phyloP scores from a whole-genome alignment of 2,329 filamentous ascomycete genomes.

The Mariannaea elegans region DNA sequence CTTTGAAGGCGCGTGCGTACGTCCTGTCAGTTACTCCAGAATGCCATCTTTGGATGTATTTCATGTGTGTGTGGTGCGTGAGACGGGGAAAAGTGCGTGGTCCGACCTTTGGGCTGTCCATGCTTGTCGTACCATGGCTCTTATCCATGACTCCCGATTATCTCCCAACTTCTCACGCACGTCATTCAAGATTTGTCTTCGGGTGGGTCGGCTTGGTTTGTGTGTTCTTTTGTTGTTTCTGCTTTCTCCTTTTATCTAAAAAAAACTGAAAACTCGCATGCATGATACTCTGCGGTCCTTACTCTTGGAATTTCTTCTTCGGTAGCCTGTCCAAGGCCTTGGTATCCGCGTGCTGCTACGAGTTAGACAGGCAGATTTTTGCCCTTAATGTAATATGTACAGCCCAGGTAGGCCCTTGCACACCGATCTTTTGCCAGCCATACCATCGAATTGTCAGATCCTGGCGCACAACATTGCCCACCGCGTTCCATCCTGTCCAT shows the following conservation, averaged over 20 bases:
- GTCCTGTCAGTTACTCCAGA: background rate
- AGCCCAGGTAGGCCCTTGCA: conserved; percentile 1
- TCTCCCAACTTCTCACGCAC: conserved; percentile 3
- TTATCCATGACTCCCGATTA: conserved; percentile 10
- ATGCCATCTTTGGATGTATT: conserved; percentile 3
- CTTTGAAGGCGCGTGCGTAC: conserved; percentile 19
- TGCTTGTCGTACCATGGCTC: conserved; percentile 27
- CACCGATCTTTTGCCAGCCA: conserved; percentile 22
- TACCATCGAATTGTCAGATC: conserved; percentile 3
- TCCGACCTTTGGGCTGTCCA: conserved; percentile 22
- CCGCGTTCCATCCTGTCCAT: background rate
- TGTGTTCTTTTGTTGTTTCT: background rate
- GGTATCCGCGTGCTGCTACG: background rate
- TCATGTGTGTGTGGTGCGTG: conserved; percentile 14
- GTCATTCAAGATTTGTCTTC: conserved; percentile 4
- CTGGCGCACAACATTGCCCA: background rate
- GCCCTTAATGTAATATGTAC: conserved; percentile 10
- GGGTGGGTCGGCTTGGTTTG: background rate
- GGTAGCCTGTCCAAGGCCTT: background rate
- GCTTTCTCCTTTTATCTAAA: background rate
- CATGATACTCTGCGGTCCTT: background rate
- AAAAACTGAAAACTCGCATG: background rate
- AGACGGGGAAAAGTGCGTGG: conserved; percentile 23
- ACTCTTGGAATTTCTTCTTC: no score
- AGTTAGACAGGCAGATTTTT: background rate